A percentile compares a stretch with the other conserved stretches of the same genome.
Evolutionary conservation across 371 early-diverging fungal species (phyloP).

Genomic region (Mortierella sp.): DNA sequence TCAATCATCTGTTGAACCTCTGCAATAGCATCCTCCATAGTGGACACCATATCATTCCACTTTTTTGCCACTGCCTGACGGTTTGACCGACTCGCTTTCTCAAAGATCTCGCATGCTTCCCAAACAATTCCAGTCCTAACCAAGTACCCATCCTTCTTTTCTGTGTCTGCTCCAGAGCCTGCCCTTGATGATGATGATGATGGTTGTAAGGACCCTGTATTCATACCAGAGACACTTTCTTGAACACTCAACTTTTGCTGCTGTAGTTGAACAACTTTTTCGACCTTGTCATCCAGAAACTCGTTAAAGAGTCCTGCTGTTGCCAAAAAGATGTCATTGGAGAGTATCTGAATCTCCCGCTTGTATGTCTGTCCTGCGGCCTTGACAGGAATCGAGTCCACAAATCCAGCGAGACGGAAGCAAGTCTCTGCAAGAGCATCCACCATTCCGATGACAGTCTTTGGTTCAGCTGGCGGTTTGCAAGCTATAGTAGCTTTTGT

Average conservation of each 20-base stretch:
- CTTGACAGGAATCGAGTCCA: conserved; percentile 47
- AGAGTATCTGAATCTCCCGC: conserved; percentile 34
- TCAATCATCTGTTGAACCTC: conserved; percentile 53
- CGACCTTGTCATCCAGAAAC: conserved; percentile 36
- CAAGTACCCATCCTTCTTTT: conserved; percentile 39
- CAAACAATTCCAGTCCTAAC: conserved; percentile 47
- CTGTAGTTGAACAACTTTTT: conserved; percentile 34
- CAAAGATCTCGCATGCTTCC: conserved; percentile 52
- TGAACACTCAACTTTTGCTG: conserved; percentile 12
- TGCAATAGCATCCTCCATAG: conserved; percentile 49
- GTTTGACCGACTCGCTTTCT: conserved; percentile 41
- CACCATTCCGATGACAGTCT: conserved; percentile 42
- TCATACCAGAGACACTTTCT: conserved; percentile 8
- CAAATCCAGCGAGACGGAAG: conserved; percentile 50
- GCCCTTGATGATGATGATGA: not conserved
- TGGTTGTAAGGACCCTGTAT: not conserved
- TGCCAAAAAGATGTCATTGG: conserved; percentile 48
- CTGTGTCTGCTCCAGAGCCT: not conserved
- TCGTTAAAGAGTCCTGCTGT: conserved; percentile 43
- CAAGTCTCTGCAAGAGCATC: conserved; percentile 43
- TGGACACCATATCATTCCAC: conserved; percentile 47
- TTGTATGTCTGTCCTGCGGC: conserved; percentile 48
- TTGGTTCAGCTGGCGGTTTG: conserved; percentile 50
- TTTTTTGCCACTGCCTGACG: conserved; percentile 44
- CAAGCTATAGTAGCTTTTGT: conserved; percentile 47